These are phyloP conservation scores for Cruciata laevipes DNA, from an alignment of 257 asterid genomes.

Conservation along the genomic window DNA sequence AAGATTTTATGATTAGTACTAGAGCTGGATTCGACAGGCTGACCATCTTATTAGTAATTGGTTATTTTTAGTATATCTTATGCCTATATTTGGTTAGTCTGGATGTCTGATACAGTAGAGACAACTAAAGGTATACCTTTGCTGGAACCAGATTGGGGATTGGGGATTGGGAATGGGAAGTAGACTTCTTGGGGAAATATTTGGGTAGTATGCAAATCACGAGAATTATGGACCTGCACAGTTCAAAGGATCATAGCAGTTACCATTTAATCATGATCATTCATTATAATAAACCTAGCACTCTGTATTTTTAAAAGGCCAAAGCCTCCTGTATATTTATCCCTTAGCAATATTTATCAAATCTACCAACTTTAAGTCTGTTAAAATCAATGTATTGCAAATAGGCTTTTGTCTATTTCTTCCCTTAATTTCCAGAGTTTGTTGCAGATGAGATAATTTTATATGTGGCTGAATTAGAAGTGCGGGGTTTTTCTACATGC, in stretches of 20 bases:
- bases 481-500: neutral
- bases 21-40: neutral
- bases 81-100: neutral
- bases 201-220: too few relatives aligned
- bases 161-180: neutral
- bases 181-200: neutral
- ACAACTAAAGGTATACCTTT: neutral
- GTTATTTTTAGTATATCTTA: neutral
- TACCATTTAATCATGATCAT: too few relatives aligned
- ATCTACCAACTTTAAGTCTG: neutral
- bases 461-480: neutral
- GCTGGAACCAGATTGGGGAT: too few relatives aligned
- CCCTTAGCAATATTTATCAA: too few relatives aligned
- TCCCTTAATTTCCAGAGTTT: neutral
- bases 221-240: too few relatives aligned
- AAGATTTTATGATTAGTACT: neutral
- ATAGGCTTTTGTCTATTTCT: neutral
- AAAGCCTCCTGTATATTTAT: too few relatives aligned
- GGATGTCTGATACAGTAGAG: neutral
- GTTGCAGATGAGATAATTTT: neutral
- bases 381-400: neutral
- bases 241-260: too few relatives aligned
- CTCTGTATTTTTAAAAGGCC: too few relatives aligned
- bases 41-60: neutral
- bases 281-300: too few relatives aligned